Percentiles rank a stretch among this genome's conserved stretches.
Conservation (phyloP, 164 flowering plant species). For the Houttuynia cordata region DNA sequence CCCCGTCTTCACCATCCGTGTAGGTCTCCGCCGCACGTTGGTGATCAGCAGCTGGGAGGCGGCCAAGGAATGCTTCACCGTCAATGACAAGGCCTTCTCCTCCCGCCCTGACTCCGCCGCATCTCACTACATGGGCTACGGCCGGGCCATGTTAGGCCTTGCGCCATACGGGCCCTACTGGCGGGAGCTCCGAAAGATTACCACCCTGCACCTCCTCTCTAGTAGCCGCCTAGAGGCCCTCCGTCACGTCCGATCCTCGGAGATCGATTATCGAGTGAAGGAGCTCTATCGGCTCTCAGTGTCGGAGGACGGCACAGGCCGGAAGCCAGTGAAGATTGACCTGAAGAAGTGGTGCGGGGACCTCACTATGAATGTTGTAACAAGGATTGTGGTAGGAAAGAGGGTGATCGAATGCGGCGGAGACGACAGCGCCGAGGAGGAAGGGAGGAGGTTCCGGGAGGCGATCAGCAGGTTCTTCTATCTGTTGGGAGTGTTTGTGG, state of each 20-base stretch:
- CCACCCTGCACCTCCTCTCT: constrained; percentile 4
- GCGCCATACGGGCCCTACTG: constrained; percentile 8
- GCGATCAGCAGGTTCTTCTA: neutral
- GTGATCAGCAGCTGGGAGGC: constrained; percentile 1
- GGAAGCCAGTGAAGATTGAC: constrained; percentile 1
- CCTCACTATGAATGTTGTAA: constrained; percentile 1
- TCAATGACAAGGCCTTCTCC: constrained; percentile 5
- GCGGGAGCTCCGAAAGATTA: constrained; percentile 8
- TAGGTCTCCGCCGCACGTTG: constrained; percentile 2
- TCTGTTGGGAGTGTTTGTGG: constrained; percentile 1
- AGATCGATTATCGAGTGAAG: neutral
- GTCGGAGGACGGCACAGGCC: neutral
- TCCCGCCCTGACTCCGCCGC: constrained; percentile 2
- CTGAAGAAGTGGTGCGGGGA: neutral
- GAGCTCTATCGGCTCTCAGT: neutral
- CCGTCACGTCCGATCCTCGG: neutral
- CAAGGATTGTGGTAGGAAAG: constrained; percentile 4
- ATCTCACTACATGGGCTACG: constrained; percentile 2
- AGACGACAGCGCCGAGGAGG: neutral
- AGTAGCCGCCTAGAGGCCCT: constrained; percentile 1
- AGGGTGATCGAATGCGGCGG: neutral
- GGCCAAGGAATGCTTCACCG: constrained; percentile 10
- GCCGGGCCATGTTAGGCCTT: constrained; percentile 4
- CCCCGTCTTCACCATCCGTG: constrained; percentile 4
- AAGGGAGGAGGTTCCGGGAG: neutral